Conservation (phyloP, 495 filamentous ascomycete genomes). For the Talaromyces borbonicus region DNA sequence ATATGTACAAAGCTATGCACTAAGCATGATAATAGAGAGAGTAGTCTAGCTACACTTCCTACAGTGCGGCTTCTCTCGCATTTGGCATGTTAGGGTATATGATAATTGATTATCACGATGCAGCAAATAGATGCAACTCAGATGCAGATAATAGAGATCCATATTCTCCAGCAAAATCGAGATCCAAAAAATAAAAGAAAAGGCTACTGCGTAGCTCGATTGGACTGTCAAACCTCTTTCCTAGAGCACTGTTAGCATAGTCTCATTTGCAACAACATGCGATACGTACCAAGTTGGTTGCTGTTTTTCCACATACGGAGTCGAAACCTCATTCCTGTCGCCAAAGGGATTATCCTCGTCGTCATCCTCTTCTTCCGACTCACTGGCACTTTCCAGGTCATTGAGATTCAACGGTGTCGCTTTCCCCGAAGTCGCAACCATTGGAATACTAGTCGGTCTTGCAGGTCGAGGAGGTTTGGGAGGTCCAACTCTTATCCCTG, state of each 20-base stretch:
- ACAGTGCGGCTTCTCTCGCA: too few relatives aligned
- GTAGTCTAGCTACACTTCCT: too few relatives aligned
- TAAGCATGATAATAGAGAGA: too few relatives aligned
- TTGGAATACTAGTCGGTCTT: constrained; percentile 22
- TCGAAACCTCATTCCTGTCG: constrained; percentile 62
- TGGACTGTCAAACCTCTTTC: constrained; percentile 1
- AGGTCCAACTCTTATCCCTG: constrained; percentile 32
- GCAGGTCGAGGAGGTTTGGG: constrained; percentile 31
- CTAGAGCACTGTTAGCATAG: not conserved
- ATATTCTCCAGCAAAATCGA: too few relatives aligned
- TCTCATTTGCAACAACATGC: not conserved
- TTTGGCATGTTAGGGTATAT: too few relatives aligned
- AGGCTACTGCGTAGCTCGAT: too few relatives aligned
- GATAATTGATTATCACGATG: too few relatives aligned
- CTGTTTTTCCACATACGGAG: constrained; percentile 42
- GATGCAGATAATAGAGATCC: too few relatives aligned
- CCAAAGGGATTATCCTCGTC: constrained; percentile 72
- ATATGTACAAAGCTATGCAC: too few relatives aligned
- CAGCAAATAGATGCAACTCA: too few relatives aligned
- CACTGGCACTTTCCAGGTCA: constrained; percentile 33
- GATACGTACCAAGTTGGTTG: constrained; percentile 45
- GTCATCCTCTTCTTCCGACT: constrained; percentile 46
- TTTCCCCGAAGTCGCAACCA: constrained; percentile 18
- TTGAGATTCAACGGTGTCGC: constrained; percentile 14
- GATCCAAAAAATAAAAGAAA: too few relatives aligned